Evolutionary conservation across 202 grass and related monocot species (phyloP).

Genomic region (Elaeis oleifera): DNA sequence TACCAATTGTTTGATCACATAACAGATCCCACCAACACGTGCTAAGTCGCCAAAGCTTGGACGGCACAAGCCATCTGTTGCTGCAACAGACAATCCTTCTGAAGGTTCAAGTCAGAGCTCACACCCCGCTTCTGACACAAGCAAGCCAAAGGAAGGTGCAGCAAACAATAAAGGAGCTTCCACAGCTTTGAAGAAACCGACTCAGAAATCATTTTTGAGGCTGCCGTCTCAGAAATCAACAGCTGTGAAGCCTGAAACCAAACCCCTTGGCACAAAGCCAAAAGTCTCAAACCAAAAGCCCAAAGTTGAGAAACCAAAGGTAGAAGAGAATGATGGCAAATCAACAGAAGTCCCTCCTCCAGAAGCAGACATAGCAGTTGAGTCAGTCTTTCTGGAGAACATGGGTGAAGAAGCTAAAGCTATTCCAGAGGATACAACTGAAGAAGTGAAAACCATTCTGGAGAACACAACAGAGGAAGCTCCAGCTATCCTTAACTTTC

Average conservation of each 20-base stretch:
- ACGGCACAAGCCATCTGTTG: conserved; percentile 47
- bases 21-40: conserved; percentile 84
- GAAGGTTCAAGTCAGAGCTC: conserved; percentile 57
- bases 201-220: conserved; percentile 41
- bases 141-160: conserved; percentile 33
- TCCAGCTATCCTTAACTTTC: not conserved
- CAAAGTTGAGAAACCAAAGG: conserved; percentile 47
- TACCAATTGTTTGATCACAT: conserved; percentile 5
- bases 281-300: conserved; percentile 34
- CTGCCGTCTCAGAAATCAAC: conserved; percentile 21
- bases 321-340: conserved; percentile 25
- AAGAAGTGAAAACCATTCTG: too few species aligned
- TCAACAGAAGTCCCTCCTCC: conserved; percentile 11
- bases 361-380: conserved; percentile 26
- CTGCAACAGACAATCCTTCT: conserved; percentile 31
- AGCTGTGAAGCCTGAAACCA: conserved; percentile 25
- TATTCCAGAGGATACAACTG: too few species aligned
- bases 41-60: conserved; percentile 91
- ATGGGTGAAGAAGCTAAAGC: conserved; percentile 20
- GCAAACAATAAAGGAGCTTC: conserved; percentile 37
- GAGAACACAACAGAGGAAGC: conserved; percentile 31
- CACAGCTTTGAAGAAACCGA: conserved; percentile 36
- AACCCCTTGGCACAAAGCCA: conserved; percentile 22
- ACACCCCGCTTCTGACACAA: conserved; percentile 24
- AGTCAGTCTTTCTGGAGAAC: conserved; percentile 14